Evolutionary conservation across 2,329 filamentous ascomycete genomes (phyloP).

Genomic region (Anisogramma anomala): DNA sequence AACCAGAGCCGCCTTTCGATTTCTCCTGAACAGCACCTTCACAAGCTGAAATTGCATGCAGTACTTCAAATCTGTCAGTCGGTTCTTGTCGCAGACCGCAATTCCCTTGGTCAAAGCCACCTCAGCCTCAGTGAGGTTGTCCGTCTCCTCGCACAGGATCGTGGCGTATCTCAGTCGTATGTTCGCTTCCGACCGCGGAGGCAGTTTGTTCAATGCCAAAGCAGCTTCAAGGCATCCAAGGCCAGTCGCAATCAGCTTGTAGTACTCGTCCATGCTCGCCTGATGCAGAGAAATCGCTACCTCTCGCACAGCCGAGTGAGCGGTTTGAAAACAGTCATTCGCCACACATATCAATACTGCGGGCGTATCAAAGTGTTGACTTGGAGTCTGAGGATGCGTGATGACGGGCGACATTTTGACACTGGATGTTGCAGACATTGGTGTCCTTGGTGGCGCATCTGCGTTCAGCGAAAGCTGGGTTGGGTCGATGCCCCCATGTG

Average conservation of each 20-base stretch:
- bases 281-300: conserved; percentile 40
- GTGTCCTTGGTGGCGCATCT: conserved; percentile 13
- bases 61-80: conserved; percentile 58
- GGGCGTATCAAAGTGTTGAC: conserved; percentile 36
- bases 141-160: conserved; percentile 62
- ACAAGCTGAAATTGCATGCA: conserved; percentile 64
- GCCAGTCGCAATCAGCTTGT: conserved; percentile 60
- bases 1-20: conserved; percentile 61
- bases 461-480: conserved; percentile 13
- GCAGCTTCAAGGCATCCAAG: conserved; percentile 62
- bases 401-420: conserved; percentile 17
- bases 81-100: conserved; percentile 54
- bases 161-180: conserved; percentile 61
- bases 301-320: conserved; percentile 41
- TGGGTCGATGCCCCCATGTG: conserved; percentile 7
- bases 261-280: conserved; percentile 50
- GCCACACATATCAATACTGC: conserved; percentile 58
- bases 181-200: conserved; percentile 56
- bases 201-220: conserved; percentile 47
- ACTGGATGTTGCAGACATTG: conserved; percentile 19
- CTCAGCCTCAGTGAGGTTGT: conserved; percentile 63
- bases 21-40: conserved; percentile 59
- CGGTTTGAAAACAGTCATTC: conserved; percentile 62
- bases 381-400: conserved; percentile 19
- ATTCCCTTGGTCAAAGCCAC: conserved; percentile 61